phyloP scores from a whole-genome alignment of 441 rosid species.

The Adansonia rubrostipa region DNA sequence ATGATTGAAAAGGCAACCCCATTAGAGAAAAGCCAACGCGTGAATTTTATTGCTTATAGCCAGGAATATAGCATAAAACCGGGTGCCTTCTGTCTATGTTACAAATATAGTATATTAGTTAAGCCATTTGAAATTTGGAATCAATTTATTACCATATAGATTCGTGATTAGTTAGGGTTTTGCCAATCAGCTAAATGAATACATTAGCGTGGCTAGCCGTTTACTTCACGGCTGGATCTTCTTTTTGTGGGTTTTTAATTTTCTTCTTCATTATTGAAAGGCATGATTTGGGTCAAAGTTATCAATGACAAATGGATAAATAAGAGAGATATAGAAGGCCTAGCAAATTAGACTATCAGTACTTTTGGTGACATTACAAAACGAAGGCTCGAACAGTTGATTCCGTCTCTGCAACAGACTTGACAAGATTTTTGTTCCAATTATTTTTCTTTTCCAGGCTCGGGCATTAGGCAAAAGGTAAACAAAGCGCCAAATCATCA shows the following conservation, averaged over 20 bases:
- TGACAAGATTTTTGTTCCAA: constrained; percentile 9
- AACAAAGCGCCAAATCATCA: not conserved
- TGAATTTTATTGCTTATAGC: not conserved
- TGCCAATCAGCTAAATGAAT: not conserved
- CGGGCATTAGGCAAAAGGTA: not conserved
- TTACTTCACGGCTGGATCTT: not conserved
- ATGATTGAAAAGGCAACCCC: constrained; percentile 1
- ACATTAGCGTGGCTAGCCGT: not conserved
- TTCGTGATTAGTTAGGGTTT: constrained; percentile 24
- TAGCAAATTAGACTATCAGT: constrained; percentile 21
- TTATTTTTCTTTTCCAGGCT: constrained; percentile 28
- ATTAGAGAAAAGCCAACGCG: constrained; percentile 25
- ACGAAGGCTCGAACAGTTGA: constrained; percentile 12
- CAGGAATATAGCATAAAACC: constrained; percentile 1
- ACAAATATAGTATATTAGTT: not conserved
- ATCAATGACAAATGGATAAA: constrained; percentile 27
- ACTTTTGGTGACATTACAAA: not conserved
- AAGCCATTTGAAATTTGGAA: constrained; percentile 10
- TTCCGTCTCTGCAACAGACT: constrained; percentile 31
- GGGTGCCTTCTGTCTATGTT: not conserved
- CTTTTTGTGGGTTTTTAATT: not conserved
- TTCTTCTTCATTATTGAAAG: constrained; percentile 28
- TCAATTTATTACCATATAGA: constrained; percentile 2
- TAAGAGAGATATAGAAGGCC: constrained; percentile 20
- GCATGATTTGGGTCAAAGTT: constrained; percentile 32